Evolutionary conservation across 2,329 filamentous ascomycete species (phyloP), one percentile per base, ranked within the genome.

Genomic region (Ascomycota sp.): DNA sequence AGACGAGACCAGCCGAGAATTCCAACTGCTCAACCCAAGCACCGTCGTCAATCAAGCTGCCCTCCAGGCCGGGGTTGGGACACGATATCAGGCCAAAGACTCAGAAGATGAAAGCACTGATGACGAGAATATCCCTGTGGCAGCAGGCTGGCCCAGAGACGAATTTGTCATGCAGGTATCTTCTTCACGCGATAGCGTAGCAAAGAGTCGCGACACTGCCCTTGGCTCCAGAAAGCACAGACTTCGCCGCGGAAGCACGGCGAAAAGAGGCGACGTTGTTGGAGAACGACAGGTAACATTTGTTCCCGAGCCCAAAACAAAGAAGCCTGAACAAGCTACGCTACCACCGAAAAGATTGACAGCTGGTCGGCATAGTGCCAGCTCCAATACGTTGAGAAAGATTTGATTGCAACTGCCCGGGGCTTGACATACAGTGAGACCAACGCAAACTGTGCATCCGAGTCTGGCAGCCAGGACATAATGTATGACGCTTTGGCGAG

Each of bases 1-100:
- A 38, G 86, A 98, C 52, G 89, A 98, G 57, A 76, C 60, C 29
- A 91, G 76, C 41, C 66, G 72, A 46, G 86, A 95, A 52, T 98
- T 92, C 61, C 70, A 74, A 38, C 66, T 76, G 31, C 72, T 92
- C 55, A 98, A 98, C 50, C 82, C 89, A 5, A 92, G 81, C 53
- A 89, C 81, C 5, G 47, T 59, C n/a, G 49, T 61, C 37, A 47
- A 53, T 31, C 50, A 50, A n/a, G 44, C 44, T 29, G 40, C 40
- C 16, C 16, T 5, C 25, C 43, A 48, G 36, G 40, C 48, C 33
- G 47, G 66, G 42, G 48, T 47, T 31, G 47, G 50, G 9, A 45
- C 44, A 31, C 45, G 50, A 31, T 57, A 55, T 31, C 53, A 57
- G 36, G 53, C 45, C 34, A 53, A 50, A 39, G 54, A 56, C 33